phyloP scores from a whole-genome alignment of 1,284 basidiomycete genomes.

The Apiotrichum sp. region DNA sequence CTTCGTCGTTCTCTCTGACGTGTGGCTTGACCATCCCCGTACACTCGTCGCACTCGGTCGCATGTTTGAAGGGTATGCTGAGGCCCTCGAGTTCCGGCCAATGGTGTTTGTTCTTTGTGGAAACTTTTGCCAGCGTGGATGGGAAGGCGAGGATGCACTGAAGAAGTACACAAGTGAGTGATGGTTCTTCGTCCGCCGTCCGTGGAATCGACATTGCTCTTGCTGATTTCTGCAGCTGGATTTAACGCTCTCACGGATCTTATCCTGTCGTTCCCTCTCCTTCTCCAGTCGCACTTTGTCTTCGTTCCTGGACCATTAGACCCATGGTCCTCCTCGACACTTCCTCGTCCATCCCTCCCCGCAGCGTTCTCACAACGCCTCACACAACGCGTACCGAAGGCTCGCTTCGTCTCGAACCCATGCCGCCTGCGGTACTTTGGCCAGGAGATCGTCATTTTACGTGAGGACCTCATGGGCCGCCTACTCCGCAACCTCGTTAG shows the following conservation, averaged over 20 bases:
- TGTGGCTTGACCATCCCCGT: slow-evolving; percentile 68
- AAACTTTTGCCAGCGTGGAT: slow-evolving; percentile 81
- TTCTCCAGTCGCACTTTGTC: slow-evolving; percentile 77
- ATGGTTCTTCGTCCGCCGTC: not conserved
- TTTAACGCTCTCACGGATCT: slow-evolving; percentile 82
- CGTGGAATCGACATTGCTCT: not conserved
- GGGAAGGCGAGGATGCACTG: slow-evolving; percentile 71
- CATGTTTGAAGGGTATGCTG: slow-evolving; percentile 87
- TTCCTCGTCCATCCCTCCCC: slow-evolving; percentile 75
- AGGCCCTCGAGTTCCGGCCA: slow-evolving; percentile 71
- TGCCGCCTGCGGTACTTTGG: slow-evolving; percentile 92
- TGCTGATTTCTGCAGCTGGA: slow-evolving; percentile 54
- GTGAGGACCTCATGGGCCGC: slow-evolving; percentile 88
- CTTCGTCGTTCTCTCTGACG: slow-evolving; percentile 89
- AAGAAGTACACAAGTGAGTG: slow-evolving; percentile 72
- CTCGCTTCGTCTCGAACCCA: slow-evolving; percentile 82
- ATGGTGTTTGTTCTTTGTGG: slow-evolving; percentile 88
- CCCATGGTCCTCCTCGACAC: slow-evolving; percentile 65
- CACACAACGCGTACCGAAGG: slow-evolving; percentile 64
- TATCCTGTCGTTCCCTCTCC: slow-evolving; percentile 74
- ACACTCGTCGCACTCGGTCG: slow-evolving; percentile 72
- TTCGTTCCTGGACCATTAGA: slow-evolving; percentile 92
- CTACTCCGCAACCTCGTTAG: slow-evolving; percentile 89
- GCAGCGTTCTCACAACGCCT: slow-evolving; percentile 65
- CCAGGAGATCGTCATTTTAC: slow-evolving; percentile 89